A percentile compares a stretch with the other conserved stretches of the same genome.
Conservation (phyloP, 768 basidiomycete genomes). For the Trametes elegans region DNA sequence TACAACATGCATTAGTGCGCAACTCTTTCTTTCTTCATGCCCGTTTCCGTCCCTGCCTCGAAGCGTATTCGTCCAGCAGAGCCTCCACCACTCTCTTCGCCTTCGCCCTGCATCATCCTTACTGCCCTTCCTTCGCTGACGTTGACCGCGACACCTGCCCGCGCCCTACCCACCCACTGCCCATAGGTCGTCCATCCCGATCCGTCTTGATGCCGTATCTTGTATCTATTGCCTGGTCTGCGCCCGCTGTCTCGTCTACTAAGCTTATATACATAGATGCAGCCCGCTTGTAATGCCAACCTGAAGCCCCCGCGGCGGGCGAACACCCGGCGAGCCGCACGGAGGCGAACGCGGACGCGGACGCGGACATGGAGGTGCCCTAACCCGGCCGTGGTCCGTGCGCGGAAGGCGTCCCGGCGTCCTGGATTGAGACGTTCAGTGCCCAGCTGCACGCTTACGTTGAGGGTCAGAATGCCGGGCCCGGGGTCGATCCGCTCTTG, state of each 20-base stretch:
- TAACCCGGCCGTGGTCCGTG: conserved; percentile 14
- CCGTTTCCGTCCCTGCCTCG: neutral
- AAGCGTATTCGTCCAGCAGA: neutral
- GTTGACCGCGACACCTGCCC: conserved; percentile 18
- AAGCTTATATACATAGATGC: conserved; percentile 23
- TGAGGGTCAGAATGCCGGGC: conserved; percentile 12
- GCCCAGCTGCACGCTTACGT: too few species aligned
- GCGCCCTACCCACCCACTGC: neutral
- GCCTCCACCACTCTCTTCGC: neutral
- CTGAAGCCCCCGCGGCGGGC: neutral
- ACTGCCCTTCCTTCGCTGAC: conserved; percentile 7
- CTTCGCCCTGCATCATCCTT: neutral
- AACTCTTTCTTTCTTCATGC: conserved; percentile 11
- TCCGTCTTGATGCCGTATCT: conserved; percentile 9
- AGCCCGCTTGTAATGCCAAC: neutral
- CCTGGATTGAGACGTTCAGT: too few species aligned
- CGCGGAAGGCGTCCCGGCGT: conserved; percentile 4
- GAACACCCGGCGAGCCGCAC: neutral
- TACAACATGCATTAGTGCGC: conserved; percentile 32
- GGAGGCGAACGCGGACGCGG: neutral
- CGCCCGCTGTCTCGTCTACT: conserved; percentile 17
- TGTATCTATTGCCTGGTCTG: conserved; percentile 23
- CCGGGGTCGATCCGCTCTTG: conserved; percentile 5
- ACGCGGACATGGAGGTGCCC: neutral
- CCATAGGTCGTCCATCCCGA: neutral